phyloP scores from a whole-genome alignment of 2,329 filamentous ascomycete genomes.

The Diaporthe helianthi region DNA sequence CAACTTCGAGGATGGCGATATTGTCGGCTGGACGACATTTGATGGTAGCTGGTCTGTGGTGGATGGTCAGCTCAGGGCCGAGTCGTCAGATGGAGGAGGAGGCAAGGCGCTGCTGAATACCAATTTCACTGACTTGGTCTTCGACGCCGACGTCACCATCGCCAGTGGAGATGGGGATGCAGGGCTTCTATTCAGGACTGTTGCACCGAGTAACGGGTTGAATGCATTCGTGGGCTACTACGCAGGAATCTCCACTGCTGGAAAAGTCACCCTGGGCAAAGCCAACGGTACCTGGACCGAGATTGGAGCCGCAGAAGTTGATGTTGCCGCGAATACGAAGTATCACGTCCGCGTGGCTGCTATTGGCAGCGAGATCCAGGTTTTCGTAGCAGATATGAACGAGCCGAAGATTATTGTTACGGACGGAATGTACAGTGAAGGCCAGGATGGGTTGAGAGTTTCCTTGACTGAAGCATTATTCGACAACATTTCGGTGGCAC shows the following conservation, averaged over 20 bases:
- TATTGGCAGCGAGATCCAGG: slow-evolving; percentile 38
- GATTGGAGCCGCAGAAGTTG: slow-evolving; percentile 25
- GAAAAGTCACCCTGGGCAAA: slow-evolving; percentile 39
- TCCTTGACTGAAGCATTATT: slow-evolving; percentile 37
- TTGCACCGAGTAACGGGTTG: slow-evolving; percentile 34
- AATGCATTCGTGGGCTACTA: slow-evolving; percentile 43
- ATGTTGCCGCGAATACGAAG: slow-evolving; percentile 31
- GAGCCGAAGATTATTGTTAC: slow-evolving; percentile 36
- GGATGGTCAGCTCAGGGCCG: slow-evolving; percentile 40
- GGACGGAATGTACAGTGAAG: slow-evolving; percentile 37
- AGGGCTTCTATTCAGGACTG: slow-evolving; percentile 47
- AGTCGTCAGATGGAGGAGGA: slow-evolving; percentile 34
- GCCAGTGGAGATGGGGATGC: slow-evolving; percentile 39
- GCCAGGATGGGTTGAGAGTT: slow-evolving; percentile 41
- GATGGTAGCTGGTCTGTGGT: slow-evolving; percentile 40
- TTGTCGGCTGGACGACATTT: slow-evolving; percentile 47
- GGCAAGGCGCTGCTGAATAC: slow-evolving; percentile 46
- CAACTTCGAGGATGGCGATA: slow-evolving; percentile 49
- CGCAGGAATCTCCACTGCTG: slow-evolving; percentile 40
- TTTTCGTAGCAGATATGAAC: slow-evolving; percentile 41
- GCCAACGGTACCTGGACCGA: slow-evolving; percentile 35
- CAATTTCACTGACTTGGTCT: slow-evolving; percentile 45
- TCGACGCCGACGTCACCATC: slow-evolving; percentile 42
- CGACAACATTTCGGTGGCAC: slow-evolving; percentile 40
- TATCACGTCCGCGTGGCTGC: slow-evolving; percentile 40